phyloP scores from a whole-genome alignment of 1,284 basidiomycete species.

The Boletus semigastroideus region DNA sequence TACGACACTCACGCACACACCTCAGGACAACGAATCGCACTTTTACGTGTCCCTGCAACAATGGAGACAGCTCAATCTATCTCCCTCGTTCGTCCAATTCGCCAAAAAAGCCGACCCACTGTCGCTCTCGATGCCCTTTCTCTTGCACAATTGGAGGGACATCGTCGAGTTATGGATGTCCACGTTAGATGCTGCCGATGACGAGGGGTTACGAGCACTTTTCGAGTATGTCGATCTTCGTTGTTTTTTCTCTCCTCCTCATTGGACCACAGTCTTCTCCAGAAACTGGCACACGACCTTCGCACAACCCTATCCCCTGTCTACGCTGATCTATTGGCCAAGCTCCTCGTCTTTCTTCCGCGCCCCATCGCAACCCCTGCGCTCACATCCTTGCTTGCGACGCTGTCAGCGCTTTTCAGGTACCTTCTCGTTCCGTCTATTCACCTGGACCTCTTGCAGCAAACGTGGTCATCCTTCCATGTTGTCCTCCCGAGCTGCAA shows the following conservation, averaged over 20 bases:
- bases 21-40: conserved; percentile 69
- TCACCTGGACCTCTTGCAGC: conserved; percentile 46
- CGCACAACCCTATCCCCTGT: conserved; percentile 65
- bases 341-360: conserved; percentile 57
- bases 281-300: conserved; percentile 74
- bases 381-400: conserved; percentile 62
- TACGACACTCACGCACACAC: neutral
- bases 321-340: conserved; percentile 53
- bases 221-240: conserved; percentile 62
- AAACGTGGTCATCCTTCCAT: conserved; percentile 57
- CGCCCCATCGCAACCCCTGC: conserved; percentile 57
- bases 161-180: conserved; percentile 63
- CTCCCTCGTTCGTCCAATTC: conserved; percentile 73
- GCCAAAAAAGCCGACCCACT: conserved; percentile 59
- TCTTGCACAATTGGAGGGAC: conserved; percentile 77
- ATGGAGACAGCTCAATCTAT: conserved; percentile 79
- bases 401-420: conserved; percentile 66
- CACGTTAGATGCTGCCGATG: conserved; percentile 56
- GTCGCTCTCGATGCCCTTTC: conserved; percentile 75
- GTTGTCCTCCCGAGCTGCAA: conserved; percentile 55
- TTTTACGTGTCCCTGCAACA: conserved; percentile 68
- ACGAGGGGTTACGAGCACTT: conserved; percentile 66
- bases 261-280: conserved; percentile 54
- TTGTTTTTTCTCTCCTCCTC: conserved; percentile 9
- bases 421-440: conserved; percentile 64